Evolutionary conservation across 1,139 yeast genomes (phyloP).

Genomic region (Pichia sp.): DNA sequence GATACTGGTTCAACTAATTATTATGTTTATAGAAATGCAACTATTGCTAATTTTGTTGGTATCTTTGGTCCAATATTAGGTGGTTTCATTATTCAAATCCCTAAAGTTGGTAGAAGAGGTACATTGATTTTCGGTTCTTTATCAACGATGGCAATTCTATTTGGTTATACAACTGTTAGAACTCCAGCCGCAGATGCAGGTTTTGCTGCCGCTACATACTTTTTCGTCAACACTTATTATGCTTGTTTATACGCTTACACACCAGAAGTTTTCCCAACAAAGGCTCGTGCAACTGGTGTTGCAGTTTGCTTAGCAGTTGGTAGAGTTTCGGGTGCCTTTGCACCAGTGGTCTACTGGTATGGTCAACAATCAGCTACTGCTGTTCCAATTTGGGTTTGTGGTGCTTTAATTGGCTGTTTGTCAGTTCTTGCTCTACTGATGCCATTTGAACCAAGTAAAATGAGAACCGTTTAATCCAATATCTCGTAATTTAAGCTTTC

Average conservation of each 20-base stretch:
- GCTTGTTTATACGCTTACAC: slow-evolving; percentile 51
- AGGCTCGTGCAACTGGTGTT: slow-evolving; percentile 50
- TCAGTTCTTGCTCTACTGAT: slow-evolving; percentile 37
- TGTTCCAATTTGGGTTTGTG: slow-evolving; percentile 52
- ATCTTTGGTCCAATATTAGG: slow-evolving; percentile 55
- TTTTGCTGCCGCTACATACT: slow-evolving; percentile 43
- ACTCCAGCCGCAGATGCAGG: slow-evolving; percentile 46
- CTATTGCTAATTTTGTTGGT: slow-evolving; percentile 43
- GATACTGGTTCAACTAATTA: slow-evolving; percentile 33
- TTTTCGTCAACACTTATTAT: slow-evolving; percentile 45
- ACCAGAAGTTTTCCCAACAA: slow-evolving; percentile 53
- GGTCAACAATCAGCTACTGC: slow-evolving; percentile 36
- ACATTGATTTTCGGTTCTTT: slow-evolving; percentile 49
- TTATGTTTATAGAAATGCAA: slow-evolving; percentile 45
- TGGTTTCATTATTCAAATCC: slow-evolving; percentile 38
- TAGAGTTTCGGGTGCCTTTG: slow-evolving; percentile 42
- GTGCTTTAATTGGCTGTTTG: slow-evolving; percentile 41
- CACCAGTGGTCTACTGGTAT: slow-evolving; percentile 43
- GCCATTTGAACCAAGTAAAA: slow-evolving; percentile 41
- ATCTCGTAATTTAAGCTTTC: neutral
- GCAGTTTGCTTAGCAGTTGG: slow-evolving; percentile 43
- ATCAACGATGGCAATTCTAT: slow-evolving; percentile 45
- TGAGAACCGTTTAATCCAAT: slow-evolving; percentile 14
- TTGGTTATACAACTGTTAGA: slow-evolving; percentile 50
- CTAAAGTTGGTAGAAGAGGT: slow-evolving; percentile 48